These are phyloP conservation scores for Metschnikowia proteae DNA, from an alignment of 805 yeast species.

Conservation along the genomic window DNA sequence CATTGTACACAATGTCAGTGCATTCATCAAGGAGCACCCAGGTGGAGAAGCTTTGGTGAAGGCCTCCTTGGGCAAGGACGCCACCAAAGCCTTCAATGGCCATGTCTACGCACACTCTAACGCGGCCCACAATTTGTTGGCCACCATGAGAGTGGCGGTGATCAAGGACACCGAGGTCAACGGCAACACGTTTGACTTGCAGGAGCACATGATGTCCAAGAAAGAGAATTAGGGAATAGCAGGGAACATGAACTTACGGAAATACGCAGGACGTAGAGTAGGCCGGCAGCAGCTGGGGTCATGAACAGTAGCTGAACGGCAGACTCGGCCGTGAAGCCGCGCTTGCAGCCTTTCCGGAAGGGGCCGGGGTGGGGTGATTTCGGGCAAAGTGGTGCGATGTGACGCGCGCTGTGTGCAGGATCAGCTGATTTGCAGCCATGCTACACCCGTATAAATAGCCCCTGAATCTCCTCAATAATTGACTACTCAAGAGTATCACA, in stretches of 20 bases:
- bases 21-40: constrained; percentile 72
- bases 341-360: not conserved
- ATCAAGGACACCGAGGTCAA: constrained; percentile 63
- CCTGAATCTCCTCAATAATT: not conserved
- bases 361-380: constrained; percentile 2
- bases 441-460: not conserved
- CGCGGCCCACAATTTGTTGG: constrained; percentile 80
- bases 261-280: not conserved
- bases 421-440: constrained; percentile 5
- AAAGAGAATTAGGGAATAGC: constrained; percentile 23
- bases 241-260: not conserved
- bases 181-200: constrained; percentile 50
- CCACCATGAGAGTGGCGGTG: constrained; percentile 79
- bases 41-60: constrained; percentile 75
- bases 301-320: not conserved
- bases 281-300: too few species aligned
- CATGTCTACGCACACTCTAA: constrained; percentile 83
- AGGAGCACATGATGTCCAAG: constrained; percentile 41
- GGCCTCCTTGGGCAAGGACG: constrained; percentile 76
- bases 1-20: constrained; percentile 71
- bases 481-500: too few species aligned
- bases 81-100: constrained; percentile 80
- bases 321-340: not conserved
- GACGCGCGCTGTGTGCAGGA: not conserved
- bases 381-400: not conserved